Percentiles rank a stretch among this genome's conserved stretches.
Evolutionary conservation across 2,329 filamentous ascomycete species (phyloP).

Genomic region (Botryotinia narcissicola): DNA sequence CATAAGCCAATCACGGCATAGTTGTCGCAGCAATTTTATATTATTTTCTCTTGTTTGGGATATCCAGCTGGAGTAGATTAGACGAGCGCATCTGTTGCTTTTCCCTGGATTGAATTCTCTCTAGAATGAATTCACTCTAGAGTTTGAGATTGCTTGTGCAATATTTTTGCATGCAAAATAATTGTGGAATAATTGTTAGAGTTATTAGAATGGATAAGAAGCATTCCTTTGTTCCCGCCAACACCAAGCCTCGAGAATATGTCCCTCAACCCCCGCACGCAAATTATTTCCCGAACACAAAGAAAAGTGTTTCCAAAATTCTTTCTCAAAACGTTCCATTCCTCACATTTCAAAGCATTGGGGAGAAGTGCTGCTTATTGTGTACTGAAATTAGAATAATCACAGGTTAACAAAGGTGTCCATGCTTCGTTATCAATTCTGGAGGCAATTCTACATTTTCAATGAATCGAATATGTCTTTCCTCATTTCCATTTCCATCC

Average conservation of each 20-base stretch:
- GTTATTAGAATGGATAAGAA: neutral
- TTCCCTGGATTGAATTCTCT: neutral
- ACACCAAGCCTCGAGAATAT: neutral
- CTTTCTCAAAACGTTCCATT: neutral
- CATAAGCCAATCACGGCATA: slow-evolving; percentile 13
- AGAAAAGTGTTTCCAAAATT: neutral
- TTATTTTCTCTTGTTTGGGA: neutral
- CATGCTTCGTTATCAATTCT: neutral
- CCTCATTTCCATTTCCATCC: slow-evolving; percentile 5
- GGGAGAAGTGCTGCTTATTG: neutral
- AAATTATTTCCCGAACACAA: neutral
- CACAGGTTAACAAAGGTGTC: neutral
- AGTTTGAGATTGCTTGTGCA: neutral
- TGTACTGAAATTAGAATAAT: neutral
- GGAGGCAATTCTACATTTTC: neutral
- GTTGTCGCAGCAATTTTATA: neutral
- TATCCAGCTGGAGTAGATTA: neutral
- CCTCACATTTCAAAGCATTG: neutral
- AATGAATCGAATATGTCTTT: slow-evolving; percentile 1
- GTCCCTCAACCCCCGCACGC: neutral
- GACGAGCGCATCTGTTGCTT: neutral
- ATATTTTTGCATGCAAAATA: neutral
- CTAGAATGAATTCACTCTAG: neutral
- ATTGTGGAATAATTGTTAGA: neutral
- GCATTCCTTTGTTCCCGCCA: neutral